A percentile compares a stretch with the other conserved stretches of the same genome.
These are phyloP conservation scores for Capillidium rhysosporum DNA, from an alignment of 371 early-diverging fungal genomes.

Conservation along the genomic window DNA sequence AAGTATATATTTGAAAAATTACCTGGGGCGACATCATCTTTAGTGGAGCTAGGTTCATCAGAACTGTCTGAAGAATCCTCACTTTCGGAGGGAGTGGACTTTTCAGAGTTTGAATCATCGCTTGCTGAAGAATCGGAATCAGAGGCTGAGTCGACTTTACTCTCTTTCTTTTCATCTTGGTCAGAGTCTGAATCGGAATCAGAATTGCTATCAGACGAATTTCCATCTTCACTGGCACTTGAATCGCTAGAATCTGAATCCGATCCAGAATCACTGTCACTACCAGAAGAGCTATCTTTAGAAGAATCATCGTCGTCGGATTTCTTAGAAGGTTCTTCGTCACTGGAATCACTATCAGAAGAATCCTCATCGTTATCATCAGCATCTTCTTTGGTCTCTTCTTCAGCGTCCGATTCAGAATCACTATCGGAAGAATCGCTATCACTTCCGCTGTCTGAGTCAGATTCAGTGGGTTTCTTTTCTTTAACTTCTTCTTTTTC, in stretches of 20 bases:
- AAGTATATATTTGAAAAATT: neutral
- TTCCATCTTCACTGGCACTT: slow-evolving; percentile 6
- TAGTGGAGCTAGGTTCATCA: slow-evolving; percentile 6
- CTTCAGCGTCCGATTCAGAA: slow-evolving; percentile 8
- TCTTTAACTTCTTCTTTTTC: neutral
- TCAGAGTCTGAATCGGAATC: slow-evolving; percentile 11
- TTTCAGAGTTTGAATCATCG: slow-evolving; percentile 9
- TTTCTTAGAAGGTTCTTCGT: neutral
- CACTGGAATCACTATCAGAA: slow-evolving; percentile 8
- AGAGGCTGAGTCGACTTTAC: slow-evolving; percentile 1
- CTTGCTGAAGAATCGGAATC: slow-evolving; percentile 7
- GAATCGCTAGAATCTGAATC: slow-evolving; percentile 12
- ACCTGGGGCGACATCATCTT: neutral
- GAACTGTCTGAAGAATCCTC: slow-evolving; percentile 1
- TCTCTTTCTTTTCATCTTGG: slow-evolving; percentile 5
- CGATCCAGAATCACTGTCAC: slow-evolving; percentile 11
- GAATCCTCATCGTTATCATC: slow-evolving; percentile 3
- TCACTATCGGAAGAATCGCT: slow-evolving; percentile 10
- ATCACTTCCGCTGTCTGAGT: slow-evolving; percentile 8
- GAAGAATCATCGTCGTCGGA: slow-evolving; percentile 8
- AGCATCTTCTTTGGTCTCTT: slow-evolving; percentile 6
- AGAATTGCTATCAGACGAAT: slow-evolving; percentile 11
- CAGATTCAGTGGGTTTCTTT: slow-evolving; percentile 9
- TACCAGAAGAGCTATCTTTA: slow-evolving; percentile 9
- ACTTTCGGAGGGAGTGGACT: slow-evolving; percentile 1